phyloP scores from a whole-genome alignment of 179 eudicot species.

The Silene noctiflora region DNA sequence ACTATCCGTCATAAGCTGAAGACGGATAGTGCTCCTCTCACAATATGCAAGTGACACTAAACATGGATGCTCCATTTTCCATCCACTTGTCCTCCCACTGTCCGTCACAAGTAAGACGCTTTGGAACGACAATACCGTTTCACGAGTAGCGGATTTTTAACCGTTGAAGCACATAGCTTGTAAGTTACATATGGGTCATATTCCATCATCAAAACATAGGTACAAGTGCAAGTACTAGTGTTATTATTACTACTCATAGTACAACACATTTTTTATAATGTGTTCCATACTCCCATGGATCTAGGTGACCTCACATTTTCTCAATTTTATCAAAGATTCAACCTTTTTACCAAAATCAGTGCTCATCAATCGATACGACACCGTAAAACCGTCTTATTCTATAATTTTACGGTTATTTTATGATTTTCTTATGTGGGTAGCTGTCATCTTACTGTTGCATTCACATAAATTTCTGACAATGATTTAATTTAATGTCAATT shows the following conservation, averaged over 20 bases:
- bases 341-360: constrained; percentile 16
- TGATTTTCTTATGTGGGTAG: constrained; percentile 24
- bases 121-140: no score
- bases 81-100: no score
- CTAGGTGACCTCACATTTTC: constrained; percentile 16
- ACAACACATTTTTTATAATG: not conserved
- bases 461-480: constrained; percentile 10
- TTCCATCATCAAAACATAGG: constrained; percentile 4
- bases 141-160: constrained; percentile 15
- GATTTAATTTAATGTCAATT: not conserved
- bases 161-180: constrained; percentile 18
- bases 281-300: constrained; percentile 19
- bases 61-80: no score
- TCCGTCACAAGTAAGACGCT: no score
- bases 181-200: constrained; percentile 4
- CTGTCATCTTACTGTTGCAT: constrained; percentile 31
- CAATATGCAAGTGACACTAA: no score
- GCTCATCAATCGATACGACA: constrained; percentile 10
- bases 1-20: no score
- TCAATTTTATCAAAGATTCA: constrained; percentile 1
- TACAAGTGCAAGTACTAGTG: constrained; percentile 11
- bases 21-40: no score
- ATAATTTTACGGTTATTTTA: constrained; percentile 10
- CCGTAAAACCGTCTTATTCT: no score
- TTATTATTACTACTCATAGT: not conserved